These are phyloP conservation scores for Tuber indicum DNA, from an alignment of 495 filamentous ascomycete genomes.

Conservation along the genomic window DNA sequence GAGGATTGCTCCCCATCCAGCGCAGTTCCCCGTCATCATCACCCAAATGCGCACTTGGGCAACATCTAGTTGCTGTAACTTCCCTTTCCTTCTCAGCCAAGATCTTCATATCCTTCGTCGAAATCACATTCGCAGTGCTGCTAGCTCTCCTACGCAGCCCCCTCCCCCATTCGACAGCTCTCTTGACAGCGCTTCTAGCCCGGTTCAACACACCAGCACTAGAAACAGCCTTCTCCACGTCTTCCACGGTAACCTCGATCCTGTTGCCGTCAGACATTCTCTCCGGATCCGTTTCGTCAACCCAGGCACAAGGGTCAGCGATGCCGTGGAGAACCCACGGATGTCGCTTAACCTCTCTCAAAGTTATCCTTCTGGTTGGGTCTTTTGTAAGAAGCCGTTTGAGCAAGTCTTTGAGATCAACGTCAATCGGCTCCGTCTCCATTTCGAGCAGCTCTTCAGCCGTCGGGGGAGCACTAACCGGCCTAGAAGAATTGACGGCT, in stretches of 20 bases:
- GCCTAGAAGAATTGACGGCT: constrained; percentile 37
- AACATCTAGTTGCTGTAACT: constrained; percentile 18
- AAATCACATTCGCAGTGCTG: constrained; percentile 30
- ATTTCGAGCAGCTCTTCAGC: constrained; percentile 56
- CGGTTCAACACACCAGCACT: constrained; percentile 80
- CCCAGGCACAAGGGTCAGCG: constrained; percentile 66
- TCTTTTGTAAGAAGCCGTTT: constrained; percentile 79
- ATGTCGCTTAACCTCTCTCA: constrained; percentile 91
- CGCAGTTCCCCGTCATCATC: constrained; percentile 39
- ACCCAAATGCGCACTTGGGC: constrained; percentile 22
- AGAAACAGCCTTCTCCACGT: constrained; percentile 84
- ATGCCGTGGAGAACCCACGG: constrained; percentile 88
- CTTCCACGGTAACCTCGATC: constrained; percentile 86
- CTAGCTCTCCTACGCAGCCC: constrained; percentile 38
- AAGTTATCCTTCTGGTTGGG: constrained; percentile 73
- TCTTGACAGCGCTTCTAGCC: constrained; percentile 61
- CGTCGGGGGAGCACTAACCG: constrained; percentile 40
- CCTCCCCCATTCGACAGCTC: constrained; percentile 42
- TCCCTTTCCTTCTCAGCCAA: constrained; percentile 34
- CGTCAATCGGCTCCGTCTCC: constrained; percentile 77
- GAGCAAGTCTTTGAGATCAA: constrained; percentile 73
- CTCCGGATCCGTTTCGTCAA: constrained; percentile 86
- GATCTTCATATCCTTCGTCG: constrained; percentile 26
- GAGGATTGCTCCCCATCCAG: constrained; percentile 36
- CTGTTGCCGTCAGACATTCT: constrained; percentile 73